Conservation (phyloP, 1,139 yeast genomes). For the Candida pseudoviswanathii region DNA sequence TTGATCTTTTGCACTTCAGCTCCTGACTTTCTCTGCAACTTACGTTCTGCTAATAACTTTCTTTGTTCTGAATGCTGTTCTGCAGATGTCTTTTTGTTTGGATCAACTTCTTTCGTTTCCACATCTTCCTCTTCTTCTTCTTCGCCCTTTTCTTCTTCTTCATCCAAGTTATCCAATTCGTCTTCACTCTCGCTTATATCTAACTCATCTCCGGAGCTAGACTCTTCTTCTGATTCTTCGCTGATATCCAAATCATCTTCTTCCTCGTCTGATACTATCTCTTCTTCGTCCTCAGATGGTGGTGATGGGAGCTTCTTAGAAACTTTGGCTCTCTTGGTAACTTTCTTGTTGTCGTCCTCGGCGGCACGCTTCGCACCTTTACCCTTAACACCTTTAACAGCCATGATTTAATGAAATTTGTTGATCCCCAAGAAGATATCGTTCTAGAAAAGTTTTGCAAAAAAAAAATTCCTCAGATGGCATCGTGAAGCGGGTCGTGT, state of each 20-base stretch:
- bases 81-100: conserved; percentile 54
- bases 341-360: conserved; percentile 18
- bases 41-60: conserved; percentile 77
- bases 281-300: conserved; percentile 17
- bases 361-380: conserved; percentile 37
- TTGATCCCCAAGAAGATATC: background rate
- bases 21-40: conserved; percentile 84
- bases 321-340: conserved; percentile 32
- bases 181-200: conserved; percentile 11
- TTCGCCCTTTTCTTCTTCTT: conserved; percentile 20
- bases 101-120: conserved; percentile 27
- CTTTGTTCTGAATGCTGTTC: conserved; percentile 87
- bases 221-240: conserved; percentile 14
- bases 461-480: conserved; percentile 4
- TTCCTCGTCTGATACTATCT: conserved; percentile 11
- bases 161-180: conserved; percentile 26
- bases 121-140: conserved; percentile 21
- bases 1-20: conserved; percentile 83
- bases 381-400: conserved; percentile 8
- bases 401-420: conserved; percentile 20
- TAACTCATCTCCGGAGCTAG: conserved; percentile 20
- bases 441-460: background rate
- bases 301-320: conserved; percentile 19
- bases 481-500: background rate
- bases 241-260: conserved; percentile 17